These are phyloP conservation scores for Neurospora africana DNA, from an alignment of 495 filamentous ascomycete genomes.

Conservation along the genomic window DNA sequence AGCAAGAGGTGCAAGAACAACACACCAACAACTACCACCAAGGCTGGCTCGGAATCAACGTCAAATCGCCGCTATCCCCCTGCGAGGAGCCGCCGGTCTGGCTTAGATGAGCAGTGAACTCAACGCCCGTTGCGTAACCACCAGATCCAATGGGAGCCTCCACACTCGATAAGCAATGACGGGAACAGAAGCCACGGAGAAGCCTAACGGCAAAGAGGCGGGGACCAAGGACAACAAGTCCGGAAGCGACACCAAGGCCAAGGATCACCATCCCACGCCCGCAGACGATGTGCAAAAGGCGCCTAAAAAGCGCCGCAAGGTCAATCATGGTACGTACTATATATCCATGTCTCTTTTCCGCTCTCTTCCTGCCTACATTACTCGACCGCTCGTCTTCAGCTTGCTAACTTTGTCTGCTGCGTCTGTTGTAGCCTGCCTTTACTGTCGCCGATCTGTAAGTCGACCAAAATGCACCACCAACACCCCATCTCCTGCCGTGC, in stretches of 20 bases:
- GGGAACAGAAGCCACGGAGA: constrained; percentile 35
- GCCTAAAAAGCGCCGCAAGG: constrained; percentile 95
- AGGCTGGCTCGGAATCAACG: constrained; percentile 18
- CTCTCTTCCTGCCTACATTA: constrained; percentile 10
- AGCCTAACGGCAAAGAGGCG: constrained; percentile 36
- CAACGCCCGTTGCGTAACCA: constrained; percentile 41
- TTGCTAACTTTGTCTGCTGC: constrained; percentile 37
- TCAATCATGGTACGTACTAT: constrained; percentile 82
- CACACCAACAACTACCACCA: background rate
- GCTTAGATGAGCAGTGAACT: constrained; percentile 38
- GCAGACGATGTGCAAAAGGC: constrained; percentile 44
- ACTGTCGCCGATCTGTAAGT: constrained; percentile 98
- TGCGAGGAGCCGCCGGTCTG: constrained; percentile 40
- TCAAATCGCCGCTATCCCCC: constrained; percentile 23
- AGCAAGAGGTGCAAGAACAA: background rate
- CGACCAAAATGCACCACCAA: constrained; percentile 19
- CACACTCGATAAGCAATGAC: constrained; percentile 25
- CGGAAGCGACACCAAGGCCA: constrained; percentile 34
- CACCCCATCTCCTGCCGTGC: constrained; percentile 12
- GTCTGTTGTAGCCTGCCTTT: constrained; percentile 78
- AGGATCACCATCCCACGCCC: constrained; percentile 33
- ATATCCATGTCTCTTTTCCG: constrained; percentile 15
- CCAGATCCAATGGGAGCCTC: constrained; percentile 37
- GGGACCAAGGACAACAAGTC: constrained; percentile 34
- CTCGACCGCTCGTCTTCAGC: constrained; percentile 9